phyloP scores from a whole-genome alignment of 306 rosid species.

The Erythrophleum fordii region DNA sequence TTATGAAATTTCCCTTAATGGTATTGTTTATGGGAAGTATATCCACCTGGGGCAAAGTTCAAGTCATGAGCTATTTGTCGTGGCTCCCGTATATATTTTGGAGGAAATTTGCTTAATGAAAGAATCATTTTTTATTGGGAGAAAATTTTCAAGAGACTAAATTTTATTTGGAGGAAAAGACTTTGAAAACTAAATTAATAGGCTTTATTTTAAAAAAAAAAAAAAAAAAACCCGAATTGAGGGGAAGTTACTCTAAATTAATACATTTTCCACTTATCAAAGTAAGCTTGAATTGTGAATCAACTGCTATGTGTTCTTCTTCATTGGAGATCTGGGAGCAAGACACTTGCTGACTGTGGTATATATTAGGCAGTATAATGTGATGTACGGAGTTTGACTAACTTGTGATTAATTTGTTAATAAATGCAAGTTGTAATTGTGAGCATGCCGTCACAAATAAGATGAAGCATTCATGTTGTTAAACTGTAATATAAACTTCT shows the following conservation, averaged over 20 bases:
- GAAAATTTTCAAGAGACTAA: neutral
- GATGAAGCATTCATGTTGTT: slow-evolving; percentile 16
- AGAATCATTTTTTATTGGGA: neutral
- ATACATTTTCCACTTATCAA: slow-evolving; percentile 11
- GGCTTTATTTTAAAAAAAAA: neutral
- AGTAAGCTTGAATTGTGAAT: slow-evolving; percentile 22
- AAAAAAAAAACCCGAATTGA: too few relatives aligned
- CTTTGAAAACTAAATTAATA: neutral
- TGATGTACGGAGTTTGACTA: neutral
- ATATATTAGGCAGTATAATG: neutral
- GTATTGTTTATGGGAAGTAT: neutral
- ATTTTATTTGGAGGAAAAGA: too few relatives aligned
- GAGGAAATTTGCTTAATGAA: neutral
- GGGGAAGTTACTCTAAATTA: neutral
- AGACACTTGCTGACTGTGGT: neutral
- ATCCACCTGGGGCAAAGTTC: neutral
- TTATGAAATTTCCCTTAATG: neutral
- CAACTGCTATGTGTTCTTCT: neutral
- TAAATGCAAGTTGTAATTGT: neutral
- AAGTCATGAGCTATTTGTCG: neutral
- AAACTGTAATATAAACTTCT: neutral
- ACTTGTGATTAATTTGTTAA: neutral
- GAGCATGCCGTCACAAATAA: neutral
- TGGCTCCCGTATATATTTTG: neutral
- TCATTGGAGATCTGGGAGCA: neutral